A percentile compares a stretch with the other conserved stretches of the same genome.
Evolutionary conservation across 2,329 filamentous ascomycete genomes (phyloP).

Genomic region (Myriosclerotinia duriaeana): DNA sequence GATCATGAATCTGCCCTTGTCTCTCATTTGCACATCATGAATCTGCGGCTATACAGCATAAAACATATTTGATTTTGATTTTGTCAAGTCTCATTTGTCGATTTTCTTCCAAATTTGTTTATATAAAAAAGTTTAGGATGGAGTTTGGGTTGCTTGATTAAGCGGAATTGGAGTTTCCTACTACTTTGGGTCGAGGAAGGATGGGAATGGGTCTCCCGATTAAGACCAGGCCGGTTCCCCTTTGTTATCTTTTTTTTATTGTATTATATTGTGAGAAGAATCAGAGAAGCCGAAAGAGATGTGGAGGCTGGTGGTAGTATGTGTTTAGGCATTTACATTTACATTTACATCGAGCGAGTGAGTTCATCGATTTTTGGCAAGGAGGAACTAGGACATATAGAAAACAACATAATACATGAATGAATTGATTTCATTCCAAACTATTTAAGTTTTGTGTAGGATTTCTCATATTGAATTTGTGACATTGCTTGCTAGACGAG

Average conservation of each 20-base stretch:
- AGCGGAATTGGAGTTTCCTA: background rate
- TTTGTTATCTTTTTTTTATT: conserved; percentile 6
- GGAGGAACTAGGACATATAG: background rate
- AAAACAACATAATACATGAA: background rate
- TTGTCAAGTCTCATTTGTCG: conserved; percentile 5
- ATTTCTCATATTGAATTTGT: no score
- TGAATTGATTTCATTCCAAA: background rate
- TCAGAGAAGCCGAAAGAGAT: background rate
- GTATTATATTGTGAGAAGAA: conserved; percentile 8
- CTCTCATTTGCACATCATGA: background rate
- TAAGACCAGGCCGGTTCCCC: background rate
- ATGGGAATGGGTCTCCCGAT: background rate
- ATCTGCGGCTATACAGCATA: background rate
- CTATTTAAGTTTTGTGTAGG: background rate
- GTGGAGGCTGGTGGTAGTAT: background rate
- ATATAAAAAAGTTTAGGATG: background rate
- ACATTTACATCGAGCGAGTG: background rate
- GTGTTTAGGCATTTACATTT: background rate
- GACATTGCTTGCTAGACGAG: no score
- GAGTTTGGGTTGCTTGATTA: conserved; percentile 6
- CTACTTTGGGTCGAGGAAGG: background rate
- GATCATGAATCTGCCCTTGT: background rate
- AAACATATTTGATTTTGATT: background rate
- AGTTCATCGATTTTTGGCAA: background rate
- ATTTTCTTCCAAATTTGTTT: background rate